Evolutionary conservation across 192 early-diverging fungal genomes (phyloP).

Genomic region (Coemansia sp.): DNA sequence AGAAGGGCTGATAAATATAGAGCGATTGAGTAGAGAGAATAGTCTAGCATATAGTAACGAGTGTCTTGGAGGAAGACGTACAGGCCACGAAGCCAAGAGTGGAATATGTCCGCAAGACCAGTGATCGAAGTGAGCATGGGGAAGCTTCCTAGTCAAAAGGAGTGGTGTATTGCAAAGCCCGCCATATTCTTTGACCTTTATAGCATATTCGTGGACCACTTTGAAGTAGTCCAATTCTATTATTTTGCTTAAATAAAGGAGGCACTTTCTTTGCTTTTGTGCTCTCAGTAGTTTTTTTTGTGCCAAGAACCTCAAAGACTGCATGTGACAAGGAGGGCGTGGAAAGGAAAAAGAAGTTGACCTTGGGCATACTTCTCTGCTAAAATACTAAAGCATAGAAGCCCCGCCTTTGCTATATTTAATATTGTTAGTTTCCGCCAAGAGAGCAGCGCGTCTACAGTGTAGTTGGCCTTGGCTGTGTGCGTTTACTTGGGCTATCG

Average conservation of each 20-base stretch:
- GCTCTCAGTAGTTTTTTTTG: not conserved
- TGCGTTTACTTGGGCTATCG: no score
- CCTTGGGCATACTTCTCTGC: no score
- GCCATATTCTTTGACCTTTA: not conserved
- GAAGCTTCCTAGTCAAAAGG: not conserved
- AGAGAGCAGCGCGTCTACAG: no score
- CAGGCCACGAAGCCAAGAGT: conserved; percentile 1
- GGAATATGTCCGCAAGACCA: not conserved
- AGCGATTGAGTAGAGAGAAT: not conserved
- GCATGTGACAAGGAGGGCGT: not conserved
- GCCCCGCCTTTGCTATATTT: no score
- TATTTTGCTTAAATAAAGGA: not conserved
- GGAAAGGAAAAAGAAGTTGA: no score
- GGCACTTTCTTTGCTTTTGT: not conserved
- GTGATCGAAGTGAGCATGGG: not conserved
- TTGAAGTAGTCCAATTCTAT: not conserved
- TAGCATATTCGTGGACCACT: not conserved
- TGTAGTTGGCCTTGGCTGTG: no score
- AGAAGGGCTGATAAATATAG: not conserved
- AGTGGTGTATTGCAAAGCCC: not conserved
- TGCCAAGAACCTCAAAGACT: not conserved
- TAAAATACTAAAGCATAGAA: no score
- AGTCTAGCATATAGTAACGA: not conserved
- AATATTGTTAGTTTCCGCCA: no score
- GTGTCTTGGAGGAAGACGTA: not conserved